Evolutionary conservation across 179 eudicot species (phyloP).

Genomic region (Patellifolia procumbens): DNA sequence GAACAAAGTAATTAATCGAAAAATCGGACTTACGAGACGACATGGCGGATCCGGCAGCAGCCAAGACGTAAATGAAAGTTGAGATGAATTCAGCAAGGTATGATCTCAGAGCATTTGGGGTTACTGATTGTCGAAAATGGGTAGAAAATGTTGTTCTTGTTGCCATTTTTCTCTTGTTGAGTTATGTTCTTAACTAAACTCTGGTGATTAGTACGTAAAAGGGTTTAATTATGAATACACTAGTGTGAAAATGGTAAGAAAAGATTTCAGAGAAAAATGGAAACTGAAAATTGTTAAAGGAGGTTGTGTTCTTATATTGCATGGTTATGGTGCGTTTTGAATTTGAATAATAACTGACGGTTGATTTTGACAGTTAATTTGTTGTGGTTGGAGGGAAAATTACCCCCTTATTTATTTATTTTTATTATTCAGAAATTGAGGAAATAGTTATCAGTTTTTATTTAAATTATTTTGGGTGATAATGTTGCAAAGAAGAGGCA

Average conservation of each 20-base stretch:
- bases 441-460: no score
- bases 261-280: not conserved
- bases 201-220: not conserved
- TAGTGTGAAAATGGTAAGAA: not conserved
- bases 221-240: not conserved
- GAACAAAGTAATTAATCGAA: not conserved
- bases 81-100: constrained; percentile 90
- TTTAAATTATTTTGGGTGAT: no score
- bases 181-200: not conserved
- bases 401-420: no score
- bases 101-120: constrained; percentile 57
- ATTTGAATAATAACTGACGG: constrained; percentile 42
- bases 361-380: constrained; percentile 28
- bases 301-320: constrained; percentile 1
- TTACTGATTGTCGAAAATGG: constrained; percentile 53
- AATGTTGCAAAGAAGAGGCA: no score
- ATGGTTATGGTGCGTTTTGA: constrained; percentile 28
- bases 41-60: constrained; percentile 74
- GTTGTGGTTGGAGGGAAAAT: constrained; percentile 10
- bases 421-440: no score
- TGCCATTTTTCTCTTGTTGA: constrained; percentile 21
- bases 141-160: constrained; percentile 53
- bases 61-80: constrained; percentile 77
- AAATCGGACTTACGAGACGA: constrained; percentile 49
- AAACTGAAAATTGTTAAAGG: constrained; percentile 13